Evolutionary conservation across 1,284 basidiomycete species (phyloP).

Genomic region (Leucoagaricus sp.): DNA sequence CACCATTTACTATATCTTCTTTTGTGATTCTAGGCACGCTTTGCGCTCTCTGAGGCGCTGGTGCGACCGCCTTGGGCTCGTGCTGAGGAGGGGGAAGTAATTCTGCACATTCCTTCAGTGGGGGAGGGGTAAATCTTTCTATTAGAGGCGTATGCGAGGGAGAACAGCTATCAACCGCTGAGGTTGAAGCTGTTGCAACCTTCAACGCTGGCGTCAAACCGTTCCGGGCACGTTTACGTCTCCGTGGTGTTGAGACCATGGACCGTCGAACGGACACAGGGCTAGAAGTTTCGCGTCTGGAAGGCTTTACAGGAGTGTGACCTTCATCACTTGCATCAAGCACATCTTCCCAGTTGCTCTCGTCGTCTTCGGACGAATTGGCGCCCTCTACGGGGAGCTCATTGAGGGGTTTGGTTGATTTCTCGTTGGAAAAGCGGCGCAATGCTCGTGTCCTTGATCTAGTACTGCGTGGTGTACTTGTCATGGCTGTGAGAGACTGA

Average conservation of each 20-base stretch:
- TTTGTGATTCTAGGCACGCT: constrained; percentile 14
- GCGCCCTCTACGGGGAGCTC: neutral
- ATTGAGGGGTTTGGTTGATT: neutral
- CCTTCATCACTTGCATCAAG: neutral
- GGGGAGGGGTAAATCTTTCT: neutral
- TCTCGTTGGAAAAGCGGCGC: neutral
- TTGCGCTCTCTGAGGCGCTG: too few species aligned
- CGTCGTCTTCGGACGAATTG: constrained; percentile 1
- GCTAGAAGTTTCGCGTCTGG: neutral
- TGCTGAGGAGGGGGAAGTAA: too few species aligned
- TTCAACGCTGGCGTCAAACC: neutral
- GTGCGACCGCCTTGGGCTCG: too few species aligned
- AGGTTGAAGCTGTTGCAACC: neutral
- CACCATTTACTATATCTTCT: constrained; percentile 26
- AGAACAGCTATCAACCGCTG: neutral
- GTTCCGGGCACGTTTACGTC: constrained; percentile 7
- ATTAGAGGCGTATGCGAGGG: neutral
- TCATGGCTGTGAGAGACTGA: neutral
- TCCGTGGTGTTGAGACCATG: neutral
- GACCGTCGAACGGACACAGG: neutral
- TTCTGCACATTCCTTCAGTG: neutral
- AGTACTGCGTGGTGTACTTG: constrained; percentile 10
- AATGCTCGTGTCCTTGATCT: constrained; percentile 14
- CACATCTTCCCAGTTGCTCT: constrained; percentile 10
- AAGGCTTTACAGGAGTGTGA: neutral